Evolutionary conservation across 148 eudicot genomes (phyloP), one percentile per base, ranked within the genome.

Genomic region (Cornus kousa): DNA sequence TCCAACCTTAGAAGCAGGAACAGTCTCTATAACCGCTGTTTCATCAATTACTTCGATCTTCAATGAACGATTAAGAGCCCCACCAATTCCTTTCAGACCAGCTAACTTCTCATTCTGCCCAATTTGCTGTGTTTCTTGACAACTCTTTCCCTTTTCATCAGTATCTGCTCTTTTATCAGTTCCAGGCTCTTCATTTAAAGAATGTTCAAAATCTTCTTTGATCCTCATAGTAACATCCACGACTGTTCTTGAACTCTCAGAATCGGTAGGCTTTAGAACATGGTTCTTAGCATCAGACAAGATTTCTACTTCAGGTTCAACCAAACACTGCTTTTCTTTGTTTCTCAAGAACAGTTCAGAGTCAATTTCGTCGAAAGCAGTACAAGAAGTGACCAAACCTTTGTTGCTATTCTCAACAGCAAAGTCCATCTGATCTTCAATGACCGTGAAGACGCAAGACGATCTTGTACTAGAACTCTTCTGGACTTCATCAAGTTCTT

Each of bases 1-100:
- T 39, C 32, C 79, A 37, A 59, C 22, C 72, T 77, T 64, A n/a
- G 68, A 46, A 71, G 67, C 71, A 69, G 39, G 7, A 43, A 35
- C 46, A 40, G 78, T 40, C 14, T 79, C 87, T 75, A 83, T 70
- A 17, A 88, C 73, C 12, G 83, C 74, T 7, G 85, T 83, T 59
- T 59, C 90, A 82, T 85, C 89, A 71, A 87, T 72, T 75, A 82
- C 78, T 57, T 80, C 86, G 80, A 81, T 77, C 72, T 60, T 78
- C 80, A 86, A 64, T 55, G 84, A 70, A 83, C 76, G 76, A 28
- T 55, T 16, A 68, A 31, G 19, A 37, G 24, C 43, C 64, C 57
- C 62, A 62, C 16, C 70, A 62, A 35, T 28, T 60, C 22, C 69
- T 60, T 62, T 19, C 67, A 10, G 40, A 17, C 28, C 48, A 74